Evolutionary conservation across 169 alveolate species (phyloP).

Genomic region (Besnoitia besnoiti): DNA sequence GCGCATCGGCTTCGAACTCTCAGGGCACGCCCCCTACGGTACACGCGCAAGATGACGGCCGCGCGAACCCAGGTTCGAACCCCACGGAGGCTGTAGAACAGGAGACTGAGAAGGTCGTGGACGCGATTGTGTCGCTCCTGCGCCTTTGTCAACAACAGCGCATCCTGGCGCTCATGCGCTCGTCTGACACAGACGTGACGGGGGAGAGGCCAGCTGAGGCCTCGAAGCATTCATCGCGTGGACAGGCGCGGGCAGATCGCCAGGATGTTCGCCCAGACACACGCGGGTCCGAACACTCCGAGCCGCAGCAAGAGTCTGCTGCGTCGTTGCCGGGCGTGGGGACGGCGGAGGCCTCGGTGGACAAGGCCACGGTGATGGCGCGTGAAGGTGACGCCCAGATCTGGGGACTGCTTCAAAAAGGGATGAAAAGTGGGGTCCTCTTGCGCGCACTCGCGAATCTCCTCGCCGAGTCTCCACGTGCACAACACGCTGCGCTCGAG

Average conservation of each 20-base stretch:
- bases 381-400: background rate
- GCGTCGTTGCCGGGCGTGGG: background rate
- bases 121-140: background rate
- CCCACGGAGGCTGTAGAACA: background rate
- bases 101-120: background rate
- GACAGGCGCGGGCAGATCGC: background rate
- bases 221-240: background rate
- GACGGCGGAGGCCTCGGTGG: background rate
- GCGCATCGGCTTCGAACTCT: too few relatives aligned
- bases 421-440: background rate
- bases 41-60: too few relatives aligned
- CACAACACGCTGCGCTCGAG: background rate
- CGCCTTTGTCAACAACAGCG: slow-evolving; percentile 1
- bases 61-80: too few relatives aligned
- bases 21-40: too few relatives aligned
- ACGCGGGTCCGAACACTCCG: too few relatives aligned
- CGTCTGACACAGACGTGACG: background rate
- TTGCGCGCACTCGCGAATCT: slow-evolving; percentile 9
- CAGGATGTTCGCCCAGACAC: background rate
- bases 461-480: background rate
- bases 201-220: background rate
- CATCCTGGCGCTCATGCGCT: background rate
- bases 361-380: background rate
- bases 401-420: background rate
- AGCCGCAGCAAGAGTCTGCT: background rate